phyloP scores from a whole-genome alignment of 176 grass and related monocot genomes.

The Rhynchospora breviuscula region DNA sequence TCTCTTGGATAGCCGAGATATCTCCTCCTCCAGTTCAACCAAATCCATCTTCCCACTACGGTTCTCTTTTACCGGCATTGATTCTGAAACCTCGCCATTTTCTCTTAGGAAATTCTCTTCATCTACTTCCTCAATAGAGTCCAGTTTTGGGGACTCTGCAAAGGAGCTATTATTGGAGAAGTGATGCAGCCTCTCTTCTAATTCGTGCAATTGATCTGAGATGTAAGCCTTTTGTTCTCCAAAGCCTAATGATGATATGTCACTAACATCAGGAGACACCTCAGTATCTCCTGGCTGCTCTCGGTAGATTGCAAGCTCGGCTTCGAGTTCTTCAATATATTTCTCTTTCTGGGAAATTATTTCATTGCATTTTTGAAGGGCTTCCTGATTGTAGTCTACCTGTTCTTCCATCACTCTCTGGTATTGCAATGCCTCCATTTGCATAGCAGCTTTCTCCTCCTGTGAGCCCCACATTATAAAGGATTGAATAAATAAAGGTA shows the following conservation, averaged over 20 bases:
- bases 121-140: slow-evolving; percentile 26
- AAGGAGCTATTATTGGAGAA: slow-evolving; percentile 58
- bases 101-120: slow-evolving; percentile 26
- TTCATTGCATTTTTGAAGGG: slow-evolving; percentile 45
- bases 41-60: slow-evolving; percentile 31
- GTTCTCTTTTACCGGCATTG: slow-evolving; percentile 13
- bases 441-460: slow-evolving; percentile 79
- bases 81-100: not conserved
- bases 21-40: slow-evolving; percentile 37
- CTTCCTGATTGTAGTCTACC: slow-evolving; percentile 58
- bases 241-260: slow-evolving; percentile 39
- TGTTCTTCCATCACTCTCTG: slow-evolving; percentile 85
- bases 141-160: not conserved
- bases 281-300: slow-evolving; percentile 26
- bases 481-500: not conserved
- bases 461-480: not conserved
- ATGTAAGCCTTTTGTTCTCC: slow-evolving; percentile 56
- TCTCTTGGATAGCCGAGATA: slow-evolving; percentile 43
- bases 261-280: slow-evolving; percentile 25
- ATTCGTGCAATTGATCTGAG: slow-evolving; percentile 37
- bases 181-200: slow-evolving; percentile 47
- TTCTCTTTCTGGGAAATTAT: slow-evolving; percentile 36
- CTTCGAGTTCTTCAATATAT: slow-evolving; percentile 44
- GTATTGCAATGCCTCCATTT: slow-evolving; percentile 76
- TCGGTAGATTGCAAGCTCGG: slow-evolving; percentile 38